Evolutionary conservation across 352 stramenopile species (phyloP).

Genomic region (Plasmopara muralis): DNA sequence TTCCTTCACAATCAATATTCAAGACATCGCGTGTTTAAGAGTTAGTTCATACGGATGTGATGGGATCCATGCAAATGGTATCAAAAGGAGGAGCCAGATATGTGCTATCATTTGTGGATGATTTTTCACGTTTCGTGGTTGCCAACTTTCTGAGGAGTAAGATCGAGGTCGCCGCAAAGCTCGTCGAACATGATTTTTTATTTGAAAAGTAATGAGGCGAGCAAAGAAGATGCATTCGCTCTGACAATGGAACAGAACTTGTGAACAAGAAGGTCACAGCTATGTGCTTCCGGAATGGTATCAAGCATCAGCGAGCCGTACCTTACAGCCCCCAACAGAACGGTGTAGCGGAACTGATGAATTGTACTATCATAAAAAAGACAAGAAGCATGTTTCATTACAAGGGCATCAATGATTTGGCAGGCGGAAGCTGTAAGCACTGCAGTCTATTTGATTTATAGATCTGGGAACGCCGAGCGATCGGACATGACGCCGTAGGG

Average conservation of each 20-base stretch:
- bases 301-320: background rate
- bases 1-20: background rate
- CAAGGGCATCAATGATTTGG: background rate
- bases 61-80: slow-evolving; percentile 2
- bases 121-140: background rate
- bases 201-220: background rate
- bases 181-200: background rate
- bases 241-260: background rate
- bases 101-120: slow-evolving; percentile 1
- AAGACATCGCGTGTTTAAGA: slow-evolving; percentile 5
- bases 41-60: slow-evolving; percentile 1
- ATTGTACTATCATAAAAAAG: background rate
- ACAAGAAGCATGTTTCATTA: background rate
- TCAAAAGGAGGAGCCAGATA: background rate
- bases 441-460: background rate
- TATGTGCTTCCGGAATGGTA: background rate
- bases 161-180: too few relatives aligned
- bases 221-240: background rate
- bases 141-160: background rate
- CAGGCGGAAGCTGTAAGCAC: background rate
- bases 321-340: background rate
- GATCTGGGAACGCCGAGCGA: background rate
- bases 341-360: background rate
- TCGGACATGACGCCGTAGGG: background rate
- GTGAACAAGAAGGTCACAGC: background rate